phyloP scores from a whole-genome alignment of 202 grass and related monocot genomes.

The Setaria viridis region DNA sequence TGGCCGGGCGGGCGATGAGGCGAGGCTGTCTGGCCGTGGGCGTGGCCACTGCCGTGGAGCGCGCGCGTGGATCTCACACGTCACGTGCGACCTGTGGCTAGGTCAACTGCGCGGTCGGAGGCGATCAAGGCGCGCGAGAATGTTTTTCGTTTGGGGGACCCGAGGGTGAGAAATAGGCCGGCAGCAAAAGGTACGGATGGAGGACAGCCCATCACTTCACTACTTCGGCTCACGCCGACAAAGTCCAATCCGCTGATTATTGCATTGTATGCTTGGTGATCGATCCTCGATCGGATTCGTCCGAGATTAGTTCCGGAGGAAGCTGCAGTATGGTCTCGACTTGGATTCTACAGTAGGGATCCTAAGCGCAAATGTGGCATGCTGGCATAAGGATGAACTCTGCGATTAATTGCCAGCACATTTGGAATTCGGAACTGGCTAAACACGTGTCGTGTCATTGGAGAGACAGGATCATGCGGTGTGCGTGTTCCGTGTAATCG shows the following conservation, averaged over 20 bases:
- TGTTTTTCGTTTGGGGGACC: constrained; percentile 26
- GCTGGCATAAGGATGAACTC: background rate
- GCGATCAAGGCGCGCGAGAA: background rate
- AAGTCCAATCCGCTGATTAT: background rate
- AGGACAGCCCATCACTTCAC: background rate
- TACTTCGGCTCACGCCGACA: background rate
- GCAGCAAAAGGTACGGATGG: background rate
- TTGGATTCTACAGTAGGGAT: background rate
- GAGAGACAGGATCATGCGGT: background rate
- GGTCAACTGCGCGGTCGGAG: constrained; percentile 34
- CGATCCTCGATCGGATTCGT: background rate
- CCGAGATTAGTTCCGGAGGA: background rate
- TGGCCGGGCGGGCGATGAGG: background rate
- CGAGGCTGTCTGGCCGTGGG: background rate
- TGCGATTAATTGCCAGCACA: background rate
- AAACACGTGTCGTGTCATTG: no score
- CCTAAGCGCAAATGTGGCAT: background rate
- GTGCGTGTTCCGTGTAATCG: background rate
- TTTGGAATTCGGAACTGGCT: background rate
- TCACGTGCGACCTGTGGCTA: constrained; percentile 32
- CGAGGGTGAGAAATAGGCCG: background rate
- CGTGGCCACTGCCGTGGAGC: background rate
- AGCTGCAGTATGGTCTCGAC: background rate
- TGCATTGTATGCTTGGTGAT: background rate
- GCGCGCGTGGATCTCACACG: constrained; percentile 15